Evolutionary conservation across 306 rosid species (phyloP), one percentile per base, ranked within the genome.

Genomic region (Ormosia semicastrata): DNA sequence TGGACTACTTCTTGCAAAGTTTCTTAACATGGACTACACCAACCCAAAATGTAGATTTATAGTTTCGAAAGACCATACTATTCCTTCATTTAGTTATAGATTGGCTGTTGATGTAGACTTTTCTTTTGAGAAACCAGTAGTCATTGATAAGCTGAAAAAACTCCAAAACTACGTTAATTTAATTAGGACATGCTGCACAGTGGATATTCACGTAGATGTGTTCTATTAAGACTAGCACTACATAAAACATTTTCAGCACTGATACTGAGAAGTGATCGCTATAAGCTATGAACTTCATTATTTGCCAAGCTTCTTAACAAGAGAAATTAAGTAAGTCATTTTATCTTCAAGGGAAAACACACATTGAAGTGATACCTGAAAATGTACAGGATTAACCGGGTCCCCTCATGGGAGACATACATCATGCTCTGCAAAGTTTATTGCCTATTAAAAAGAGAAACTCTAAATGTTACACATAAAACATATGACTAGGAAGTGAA

Each of bases 331-430:
- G 34, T 33, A 36, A 10, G 43, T 43, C 62, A 63, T 18, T 68
- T 40, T 50, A 59, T 66, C 69, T 82, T 81, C n/a, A 34, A 57
- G 32, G 46, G 66, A 60, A 58, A 82, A 50, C 73, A 60, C 59
- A 49, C 43, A 62, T 49, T 49, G 43, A 76, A 62, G 37, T 60
- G 77, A 82, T 50, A 47, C 72, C 73, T 24, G 73, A 36, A 58
- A 82, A 82, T 58, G 58, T 58, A 66, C 66, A 59, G 64, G 64
- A 33, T 34, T 43, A 75, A 66, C 71, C 70, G 6, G 6, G 73
- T 82, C 81, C 58, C 73, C 72, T 37, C 52, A 49, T 60, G 52
- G 86, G 78, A 83, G 82, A 83, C 82, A 82, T 40, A 60, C 62
- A 83, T 39, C 59, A 60, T 59, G 70, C 52, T 66, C 81, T 66